Conservation (phyloP, 108 stramenopile genomes). For the Fragilaria radians region DNA sequence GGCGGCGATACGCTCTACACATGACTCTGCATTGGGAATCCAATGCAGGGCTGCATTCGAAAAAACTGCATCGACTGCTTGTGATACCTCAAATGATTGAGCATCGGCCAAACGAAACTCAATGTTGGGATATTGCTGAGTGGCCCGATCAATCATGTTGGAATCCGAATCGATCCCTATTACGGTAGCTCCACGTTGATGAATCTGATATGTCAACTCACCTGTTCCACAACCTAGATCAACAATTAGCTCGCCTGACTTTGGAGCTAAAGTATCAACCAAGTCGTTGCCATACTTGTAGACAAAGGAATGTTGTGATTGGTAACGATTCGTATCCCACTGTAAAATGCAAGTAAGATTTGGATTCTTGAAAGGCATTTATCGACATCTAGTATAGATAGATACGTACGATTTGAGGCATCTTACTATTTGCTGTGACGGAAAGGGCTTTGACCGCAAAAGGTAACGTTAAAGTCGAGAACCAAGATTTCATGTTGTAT, state of each 20-base stretch:
- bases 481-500: too few species aligned
- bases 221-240: conserved; percentile 65
- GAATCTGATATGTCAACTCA: conserved; percentile 28
- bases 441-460: too few species aligned
- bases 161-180: conserved; percentile 45
- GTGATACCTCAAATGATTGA: background rate
- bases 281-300: conserved; percentile 34
- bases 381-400: too few species aligned
- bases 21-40: conserved; percentile 30
- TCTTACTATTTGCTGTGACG: too few species aligned
- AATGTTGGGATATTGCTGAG: conserved; percentile 7
- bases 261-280: conserved; percentile 31
- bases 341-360: too few species aligned
- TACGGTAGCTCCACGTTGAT: conserved; percentile 11
- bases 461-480: too few species aligned
- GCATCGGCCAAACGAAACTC: conserved; percentile 17
- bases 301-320: conserved; percentile 41
- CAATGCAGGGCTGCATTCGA: conserved; percentile 60
- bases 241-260: conserved; percentile 28
- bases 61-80: conserved; percentile 39
- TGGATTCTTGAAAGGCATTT: too few species aligned
- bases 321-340: conserved; percentile 31
- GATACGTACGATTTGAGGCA: too few species aligned
- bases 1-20: conserved; percentile 14
- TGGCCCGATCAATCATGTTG: conserved; percentile 16